Conservation (phyloP, 2,329 filamentous ascomycete species). For the Penicillium sp. region DNA sequence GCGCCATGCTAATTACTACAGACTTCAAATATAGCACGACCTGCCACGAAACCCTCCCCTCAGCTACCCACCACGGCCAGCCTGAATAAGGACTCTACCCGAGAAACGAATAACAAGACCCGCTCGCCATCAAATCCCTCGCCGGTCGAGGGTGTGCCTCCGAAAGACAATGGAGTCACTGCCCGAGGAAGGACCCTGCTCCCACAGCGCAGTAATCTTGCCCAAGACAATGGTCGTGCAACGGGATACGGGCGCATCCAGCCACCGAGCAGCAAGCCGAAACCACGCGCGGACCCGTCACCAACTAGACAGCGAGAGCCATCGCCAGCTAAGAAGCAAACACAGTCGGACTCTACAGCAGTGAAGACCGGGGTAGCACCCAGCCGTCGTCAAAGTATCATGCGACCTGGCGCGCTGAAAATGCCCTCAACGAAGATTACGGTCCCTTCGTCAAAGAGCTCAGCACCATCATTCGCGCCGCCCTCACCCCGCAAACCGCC, state of each 20-base stretch:
- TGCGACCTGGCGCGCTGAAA: conserved; percentile 28
- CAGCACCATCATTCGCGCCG: conserved; percentile 18
- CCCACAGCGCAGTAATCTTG: conserved; percentile 27
- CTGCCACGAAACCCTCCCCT: conserved; percentile 14
- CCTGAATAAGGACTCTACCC: conserved; percentile 11
- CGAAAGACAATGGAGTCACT: conserved; percentile 19
- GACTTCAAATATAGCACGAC: conserved; percentile 26
- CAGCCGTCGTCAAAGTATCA: conserved; percentile 31
- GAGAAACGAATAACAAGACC: conserved; percentile 11
- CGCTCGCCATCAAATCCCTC: conserved; percentile 12
- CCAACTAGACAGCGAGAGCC: conserved; percentile 12
- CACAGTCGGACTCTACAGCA: conserved; percentile 2
- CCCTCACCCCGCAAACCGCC: conserved; percentile 27
- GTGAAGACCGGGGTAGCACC: conserved; percentile 1
- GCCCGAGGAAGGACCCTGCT: conserved; percentile 33
- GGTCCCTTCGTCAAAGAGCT: conserved; percentile 18
- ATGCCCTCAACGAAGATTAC: conserved; percentile 16
- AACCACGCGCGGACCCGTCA: conserved; percentile 16
- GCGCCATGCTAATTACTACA: conserved; percentile 14
- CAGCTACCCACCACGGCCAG: conserved; percentile 6
- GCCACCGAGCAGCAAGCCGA: conserved; percentile 17
- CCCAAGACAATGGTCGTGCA: conserved; percentile 20
- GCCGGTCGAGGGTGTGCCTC: conserved; percentile 9
- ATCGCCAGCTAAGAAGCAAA: conserved; percentile 7
- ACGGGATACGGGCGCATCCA: conserved; percentile 19